A percentile compares a stretch with the other conserved stretches of the same genome.
Evolutionary conservation across 2,329 filamentous ascomycete genomes (phyloP).

Genomic region (Arthrobotrys entomopaga): DNA sequence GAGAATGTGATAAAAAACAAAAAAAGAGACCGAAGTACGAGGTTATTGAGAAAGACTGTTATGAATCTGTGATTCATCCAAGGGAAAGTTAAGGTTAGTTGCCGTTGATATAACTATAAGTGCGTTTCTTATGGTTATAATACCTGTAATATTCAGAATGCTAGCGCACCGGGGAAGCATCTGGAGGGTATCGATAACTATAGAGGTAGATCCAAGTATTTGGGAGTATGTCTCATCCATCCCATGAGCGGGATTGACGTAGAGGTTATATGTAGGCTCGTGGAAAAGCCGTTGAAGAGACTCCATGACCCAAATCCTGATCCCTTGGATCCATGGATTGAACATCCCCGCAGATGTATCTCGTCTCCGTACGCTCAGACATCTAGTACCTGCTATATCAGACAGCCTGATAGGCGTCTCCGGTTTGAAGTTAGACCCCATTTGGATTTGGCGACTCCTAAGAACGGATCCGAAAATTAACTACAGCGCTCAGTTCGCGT

Average conservation of each 20-base stretch:
- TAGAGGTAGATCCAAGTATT: not conserved
- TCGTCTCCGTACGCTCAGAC: conserved; percentile 13
- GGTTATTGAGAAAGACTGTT: not conserved
- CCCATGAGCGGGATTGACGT: not conserved
- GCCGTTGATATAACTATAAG: too few species aligned
- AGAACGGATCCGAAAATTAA: not conserved
- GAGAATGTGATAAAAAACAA: not conserved
- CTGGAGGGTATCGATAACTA: not conserved
- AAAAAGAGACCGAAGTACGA: not conserved
- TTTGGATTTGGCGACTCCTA: not conserved
- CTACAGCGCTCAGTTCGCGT: conserved; percentile 16
- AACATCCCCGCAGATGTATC: not conserved
- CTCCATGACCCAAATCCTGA: not conserved
- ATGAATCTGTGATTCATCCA: not conserved
- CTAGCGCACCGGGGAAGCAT: not conserved
- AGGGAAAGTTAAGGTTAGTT: not conserved
- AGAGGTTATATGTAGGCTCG: not conserved
- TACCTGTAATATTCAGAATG: not conserved
- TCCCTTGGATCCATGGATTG: not conserved
- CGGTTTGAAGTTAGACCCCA: not conserved
- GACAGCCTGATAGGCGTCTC: not conserved
- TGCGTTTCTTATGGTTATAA: too few species aligned
- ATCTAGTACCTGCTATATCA: not conserved
- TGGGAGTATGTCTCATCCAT: not conserved
- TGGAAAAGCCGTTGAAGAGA: not conserved